Evolutionary conservation across 352 stramenopile species (phyloP).

Genomic region (Globisporangium uncinulatum): DNA sequence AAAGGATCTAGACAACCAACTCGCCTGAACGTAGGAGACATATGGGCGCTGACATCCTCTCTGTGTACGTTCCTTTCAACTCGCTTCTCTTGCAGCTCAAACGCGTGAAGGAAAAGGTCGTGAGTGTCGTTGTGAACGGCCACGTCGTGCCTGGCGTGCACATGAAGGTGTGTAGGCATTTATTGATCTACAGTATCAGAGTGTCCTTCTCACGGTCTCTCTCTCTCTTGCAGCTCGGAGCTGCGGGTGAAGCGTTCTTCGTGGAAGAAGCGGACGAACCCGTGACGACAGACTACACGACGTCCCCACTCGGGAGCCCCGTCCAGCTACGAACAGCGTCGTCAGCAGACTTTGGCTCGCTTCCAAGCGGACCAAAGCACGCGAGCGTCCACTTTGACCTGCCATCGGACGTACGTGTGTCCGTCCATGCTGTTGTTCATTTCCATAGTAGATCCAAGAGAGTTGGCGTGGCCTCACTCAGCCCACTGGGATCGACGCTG

Average conservation of each 20-base stretch:
- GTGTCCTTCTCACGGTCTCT: background rate
- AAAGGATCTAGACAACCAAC: no score
- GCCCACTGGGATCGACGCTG: no score
- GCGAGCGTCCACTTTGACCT: conserved; percentile 4
- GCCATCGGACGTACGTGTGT: background rate
- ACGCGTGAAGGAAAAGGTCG: conserved; percentile 30
- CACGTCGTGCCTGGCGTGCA: conserved; percentile 36
- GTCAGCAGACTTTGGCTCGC: background rate
- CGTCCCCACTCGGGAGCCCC: conserved; percentile 54
- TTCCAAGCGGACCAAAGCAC: background rate
- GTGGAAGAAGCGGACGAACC: conserved; percentile 52
- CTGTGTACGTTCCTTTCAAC: background rate
- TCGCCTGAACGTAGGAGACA: background rate
- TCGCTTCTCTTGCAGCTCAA: conserved; percentile 17
- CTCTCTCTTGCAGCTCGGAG: conserved; percentile 28
- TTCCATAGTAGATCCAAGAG: no score
- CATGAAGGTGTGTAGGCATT: conserved; percentile 55
- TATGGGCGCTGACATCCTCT: background rate
- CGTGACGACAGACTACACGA: conserved; percentile 59
- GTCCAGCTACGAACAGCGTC: conserved; percentile 1
- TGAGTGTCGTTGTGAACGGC: conserved; percentile 64
- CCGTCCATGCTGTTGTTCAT: no score
- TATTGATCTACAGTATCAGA: background rate
- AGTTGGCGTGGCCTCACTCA: no score
- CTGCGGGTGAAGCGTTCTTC: conserved; percentile 72